These are phyloP conservation scores for Metschnikowia drakensbergensis DNA, from an alignment of 805 yeast species.

Conservation along the genomic window DNA sequence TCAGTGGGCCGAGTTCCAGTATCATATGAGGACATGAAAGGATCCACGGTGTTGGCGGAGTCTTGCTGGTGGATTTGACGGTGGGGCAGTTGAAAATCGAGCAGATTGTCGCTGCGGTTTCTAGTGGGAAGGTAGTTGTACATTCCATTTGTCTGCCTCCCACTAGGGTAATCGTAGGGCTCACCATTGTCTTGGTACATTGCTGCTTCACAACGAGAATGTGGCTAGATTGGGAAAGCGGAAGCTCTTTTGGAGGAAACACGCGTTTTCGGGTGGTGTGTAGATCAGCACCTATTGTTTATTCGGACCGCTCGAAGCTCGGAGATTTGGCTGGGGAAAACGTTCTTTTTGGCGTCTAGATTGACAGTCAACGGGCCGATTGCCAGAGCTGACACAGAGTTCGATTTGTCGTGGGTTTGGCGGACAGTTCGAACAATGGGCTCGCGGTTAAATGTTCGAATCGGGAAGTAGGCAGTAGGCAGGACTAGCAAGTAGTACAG, in stretches of 20 bases:
- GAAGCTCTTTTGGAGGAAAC: no score
- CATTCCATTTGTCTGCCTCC: conserved; percentile 12
- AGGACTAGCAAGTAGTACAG: background rate
- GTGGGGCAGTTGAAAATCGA: conserved; percentile 16
- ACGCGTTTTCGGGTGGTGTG: no score
- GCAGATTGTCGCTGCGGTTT: conserved; percentile 13
- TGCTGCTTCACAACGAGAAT: background rate
- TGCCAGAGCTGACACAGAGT: background rate
- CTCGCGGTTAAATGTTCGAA: background rate
- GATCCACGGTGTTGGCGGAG: conserved; percentile 7
- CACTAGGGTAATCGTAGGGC: conserved; percentile 6
- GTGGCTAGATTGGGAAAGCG: no score
- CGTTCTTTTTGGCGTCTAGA: no score
- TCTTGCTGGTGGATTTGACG: conserved; percentile 5
- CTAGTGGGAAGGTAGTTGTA: conserved; percentile 13
- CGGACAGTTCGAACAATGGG: background rate
- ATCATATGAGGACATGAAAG: conserved; percentile 15
- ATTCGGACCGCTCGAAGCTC: no score
- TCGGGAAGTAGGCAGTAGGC: background rate
- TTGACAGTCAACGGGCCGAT: background rate
- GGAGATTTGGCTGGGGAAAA: no score
- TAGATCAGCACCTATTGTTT: no score
- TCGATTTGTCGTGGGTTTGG: background rate
- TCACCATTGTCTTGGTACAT: conserved; percentile 2
- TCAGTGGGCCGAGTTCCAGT: conserved; percentile 14